phyloP scores from a whole-genome alignment of 1,139 yeast species.

The Candida freyschussii region DNA sequence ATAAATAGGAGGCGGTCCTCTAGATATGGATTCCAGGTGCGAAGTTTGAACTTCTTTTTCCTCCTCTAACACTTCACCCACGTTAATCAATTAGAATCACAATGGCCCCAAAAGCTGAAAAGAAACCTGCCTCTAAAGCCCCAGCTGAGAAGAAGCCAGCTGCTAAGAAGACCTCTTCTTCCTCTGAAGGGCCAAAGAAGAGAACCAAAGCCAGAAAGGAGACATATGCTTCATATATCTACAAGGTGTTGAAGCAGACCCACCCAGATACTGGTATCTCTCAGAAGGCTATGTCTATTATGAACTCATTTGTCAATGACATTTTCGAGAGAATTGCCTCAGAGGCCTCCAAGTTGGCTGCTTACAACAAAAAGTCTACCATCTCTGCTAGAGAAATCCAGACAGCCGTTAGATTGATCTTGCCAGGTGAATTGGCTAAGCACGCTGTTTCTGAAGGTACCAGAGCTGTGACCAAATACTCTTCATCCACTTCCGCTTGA shows the following conservation, averaged over 20 bases:
- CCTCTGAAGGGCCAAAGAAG: slow-evolving; percentile 79
- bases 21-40: no score
- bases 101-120: slow-evolving; percentile 98
- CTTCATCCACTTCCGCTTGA: slow-evolving; percentile 64
- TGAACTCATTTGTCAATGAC: slow-evolving; percentile 98
- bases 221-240: slow-evolving; percentile 96
- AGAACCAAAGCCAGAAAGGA: slow-evolving; percentile 97
- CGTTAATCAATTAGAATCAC: slow-evolving; percentile 9
- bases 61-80: no score
- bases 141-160: slow-evolving; percentile 97
- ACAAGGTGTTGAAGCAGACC: slow-evolving; percentile 97
- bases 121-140: slow-evolving; percentile 98
- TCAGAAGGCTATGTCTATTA: slow-evolving; percentile 97
- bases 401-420: slow-evolving; percentile 97
- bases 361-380: slow-evolving; percentile 98
- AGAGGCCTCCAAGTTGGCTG: slow-evolving; percentile 99
- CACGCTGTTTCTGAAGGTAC: slow-evolving; percentile 99
- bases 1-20: slow-evolving; percentile 6
- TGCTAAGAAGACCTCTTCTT: slow-evolving; percentile 86
- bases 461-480: slow-evolving; percentile 99
- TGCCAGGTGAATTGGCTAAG: slow-evolving; percentile 99
- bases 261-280: slow-evolving; percentile 99
- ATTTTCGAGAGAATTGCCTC: slow-evolving; percentile 93
- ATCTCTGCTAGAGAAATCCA: slow-evolving; percentile 99
- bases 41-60: no score